Evolutionary conservation across 202 grass and related monocot genomes (phyloP).

Genomic region (Zoysia matrella): DNA sequence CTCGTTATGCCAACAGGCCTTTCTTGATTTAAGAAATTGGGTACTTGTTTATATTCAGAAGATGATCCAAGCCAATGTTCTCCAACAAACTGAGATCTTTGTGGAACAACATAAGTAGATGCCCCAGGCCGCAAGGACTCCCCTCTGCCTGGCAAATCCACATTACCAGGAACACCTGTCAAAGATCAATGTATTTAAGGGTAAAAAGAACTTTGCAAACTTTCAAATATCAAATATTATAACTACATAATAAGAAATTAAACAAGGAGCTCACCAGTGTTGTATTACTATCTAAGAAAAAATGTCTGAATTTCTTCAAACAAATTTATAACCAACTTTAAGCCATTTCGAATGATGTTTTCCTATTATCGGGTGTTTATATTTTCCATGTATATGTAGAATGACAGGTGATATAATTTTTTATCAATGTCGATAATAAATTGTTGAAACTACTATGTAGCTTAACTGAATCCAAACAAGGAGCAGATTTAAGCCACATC

Average conservation of each 20-base stretch:
- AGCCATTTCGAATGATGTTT: conserved; percentile 25
- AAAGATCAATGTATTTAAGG: conserved; percentile 17
- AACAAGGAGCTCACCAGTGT: conserved; percentile 7
- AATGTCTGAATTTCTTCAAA: neutral
- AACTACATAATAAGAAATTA: neutral
- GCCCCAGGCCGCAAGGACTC: conserved; percentile 51
- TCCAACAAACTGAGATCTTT: conserved; percentile 64
- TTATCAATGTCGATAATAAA: neutral
- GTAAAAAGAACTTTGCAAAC: too few species aligned
- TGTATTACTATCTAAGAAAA: neutral
- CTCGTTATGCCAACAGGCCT: conserved; percentile 40
- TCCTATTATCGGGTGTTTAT: neutral
- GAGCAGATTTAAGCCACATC: neutral
- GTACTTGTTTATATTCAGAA: conserved; percentile 52
- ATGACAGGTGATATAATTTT: neutral
- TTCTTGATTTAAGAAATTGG: conserved; percentile 54
- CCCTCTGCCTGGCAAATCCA: conserved; percentile 39
- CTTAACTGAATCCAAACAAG: neutral
- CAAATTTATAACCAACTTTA: conserved; percentile 1
- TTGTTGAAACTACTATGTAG: conserved; percentile 29
- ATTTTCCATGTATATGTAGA: conserved; percentile 28
- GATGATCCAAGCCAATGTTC: conserved; percentile 54
- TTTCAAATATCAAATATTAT: neutral
- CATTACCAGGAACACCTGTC: conserved; percentile 56
- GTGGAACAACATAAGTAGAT: conserved; percentile 66